Base-by-base conservation (phyloP, 805 yeast genomes). In the Candida cerambycidarum region DNA sequence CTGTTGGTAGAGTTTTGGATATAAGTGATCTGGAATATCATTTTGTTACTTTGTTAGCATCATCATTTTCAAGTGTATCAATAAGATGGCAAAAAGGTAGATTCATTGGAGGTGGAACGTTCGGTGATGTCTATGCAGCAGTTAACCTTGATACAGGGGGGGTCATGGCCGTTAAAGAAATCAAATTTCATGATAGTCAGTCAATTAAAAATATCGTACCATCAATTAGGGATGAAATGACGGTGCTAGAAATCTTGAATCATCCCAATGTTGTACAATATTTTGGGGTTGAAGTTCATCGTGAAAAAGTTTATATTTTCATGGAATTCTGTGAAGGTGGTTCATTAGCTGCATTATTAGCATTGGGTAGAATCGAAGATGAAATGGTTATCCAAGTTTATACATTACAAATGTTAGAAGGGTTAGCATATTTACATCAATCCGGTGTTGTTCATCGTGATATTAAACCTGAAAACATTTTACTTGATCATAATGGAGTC, bases 271-370 rank as follows among this genome's bases (percentile, higher is more conserved):
- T 93, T 53, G 98, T 93, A 5, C 97, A 90, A 59, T 93, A 92
- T 60, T 90, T 81, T 57, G 99, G 99, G 39, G 97, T 93, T 28
- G 98, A 93, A 62, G 97, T 93, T 5, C 98, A 93, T 63, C 77
- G 97, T 41, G 98, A 93, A 62, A 80, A 87, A 50, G 97, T 93
- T 13, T 90, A 89, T 61, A 83, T 93, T 24, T 93, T 93, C 61
- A 93, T 93, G 99, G 99, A 93, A 64, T 90, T 79, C 65, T 93
- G 99, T 69, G 95, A 90, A 54, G 90, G 97, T 30, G 98, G 98
- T 1, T 90, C 98, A 0, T 70, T 93, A 44, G 89, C 96, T 0
- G 80, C 86, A 5, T 67, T 90, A 35, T 71, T 93, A 47, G 89
- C 87, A 44, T 93, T 89, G 59, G 98, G 99, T 8, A 71, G 97